These are phyloP conservation scores for Papiliotrema nemorosa DNA, from an alignment of 1,284 basidiomycete genomes.

Conservation along the genomic window DNA sequence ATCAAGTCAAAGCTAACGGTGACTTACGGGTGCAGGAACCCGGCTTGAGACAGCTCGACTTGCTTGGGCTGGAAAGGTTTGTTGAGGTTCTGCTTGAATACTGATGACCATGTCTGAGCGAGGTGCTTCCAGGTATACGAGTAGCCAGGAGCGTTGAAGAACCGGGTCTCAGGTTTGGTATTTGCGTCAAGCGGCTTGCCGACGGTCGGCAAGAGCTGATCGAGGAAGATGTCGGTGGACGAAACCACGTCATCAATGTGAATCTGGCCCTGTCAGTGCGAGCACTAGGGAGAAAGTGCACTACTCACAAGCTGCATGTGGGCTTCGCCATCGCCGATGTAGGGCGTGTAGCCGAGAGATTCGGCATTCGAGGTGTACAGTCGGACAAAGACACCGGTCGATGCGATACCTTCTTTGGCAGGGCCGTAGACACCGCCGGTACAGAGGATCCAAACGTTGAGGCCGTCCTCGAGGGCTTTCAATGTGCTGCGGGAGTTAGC, in stretches of 20 bases:
- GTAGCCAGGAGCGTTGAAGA: background rate
- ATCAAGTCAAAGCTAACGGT: background rate
- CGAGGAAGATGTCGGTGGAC: background rate
- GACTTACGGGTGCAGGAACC: background rate
- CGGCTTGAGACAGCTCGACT: background rate
- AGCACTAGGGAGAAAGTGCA: background rate
- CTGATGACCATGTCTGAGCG: background rate
- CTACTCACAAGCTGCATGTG: conserved; percentile 2
- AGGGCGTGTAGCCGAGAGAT: background rate
- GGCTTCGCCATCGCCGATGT: conserved; percentile 1
- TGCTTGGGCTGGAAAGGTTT: background rate
- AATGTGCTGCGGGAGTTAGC: background rate
- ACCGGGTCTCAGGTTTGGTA: background rate
- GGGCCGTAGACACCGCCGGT: conserved; percentile 3
- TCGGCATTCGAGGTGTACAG: conserved; percentile 2
- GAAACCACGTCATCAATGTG: conserved; percentile 3
- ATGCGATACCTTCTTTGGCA: background rate
- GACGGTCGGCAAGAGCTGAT: background rate
- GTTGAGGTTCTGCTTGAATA: background rate
- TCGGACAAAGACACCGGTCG: conserved; percentile 3
- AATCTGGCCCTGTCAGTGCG: background rate
- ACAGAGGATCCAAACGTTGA: background rate
- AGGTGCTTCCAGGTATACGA: background rate
- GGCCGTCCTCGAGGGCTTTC: background rate
- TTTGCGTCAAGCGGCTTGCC: background rate